Evolutionary conservation across 257 asterid genomes (phyloP).

Genomic region (Solanum sitiens): DNA sequence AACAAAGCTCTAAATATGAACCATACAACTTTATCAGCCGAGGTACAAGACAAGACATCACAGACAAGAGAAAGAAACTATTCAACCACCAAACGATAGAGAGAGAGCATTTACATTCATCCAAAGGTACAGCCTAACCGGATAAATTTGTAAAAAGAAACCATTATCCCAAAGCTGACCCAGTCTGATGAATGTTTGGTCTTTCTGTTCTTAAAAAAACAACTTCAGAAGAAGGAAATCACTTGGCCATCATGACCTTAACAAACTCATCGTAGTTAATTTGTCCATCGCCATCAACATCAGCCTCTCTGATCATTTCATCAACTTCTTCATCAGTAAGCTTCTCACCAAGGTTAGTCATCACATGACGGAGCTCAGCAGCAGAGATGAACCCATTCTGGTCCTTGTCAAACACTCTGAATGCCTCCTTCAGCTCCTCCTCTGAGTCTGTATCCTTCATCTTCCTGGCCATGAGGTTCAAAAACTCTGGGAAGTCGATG

Average conservation of each 20-base stretch:
- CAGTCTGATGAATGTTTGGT: conserved; percentile 1
- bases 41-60: not conserved
- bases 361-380: conserved; percentile 57
- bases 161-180: conserved; percentile 9
- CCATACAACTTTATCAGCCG: not conserved
- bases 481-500: conserved; percentile 48
- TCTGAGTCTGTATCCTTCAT: conserved; percentile 63
- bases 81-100: conserved; percentile 19
- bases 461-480: conserved; percentile 58
- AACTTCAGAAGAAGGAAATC: conserved; percentile 8
- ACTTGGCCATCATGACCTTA: conserved; percentile 64
- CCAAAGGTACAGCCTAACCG: conserved; percentile 11
- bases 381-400: conserved; percentile 59
- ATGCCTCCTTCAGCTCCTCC: conserved; percentile 57
- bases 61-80: not conserved
- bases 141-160: conserved; percentile 7
- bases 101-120: conserved; percentile 14
- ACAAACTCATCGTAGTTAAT: conserved; percentile 54
- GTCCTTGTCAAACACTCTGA: conserved; percentile 60
- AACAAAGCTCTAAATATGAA: not conserved
- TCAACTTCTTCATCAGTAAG: conserved; percentile 55
- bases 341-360: conserved; percentile 62
- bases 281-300: conserved; percentile 57
- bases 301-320: conserved; percentile 60
- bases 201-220: not conserved